phyloP scores from a whole-genome alignment of 495 filamentous ascomycete species.

The Alectoria sarmentosa region DNA sequence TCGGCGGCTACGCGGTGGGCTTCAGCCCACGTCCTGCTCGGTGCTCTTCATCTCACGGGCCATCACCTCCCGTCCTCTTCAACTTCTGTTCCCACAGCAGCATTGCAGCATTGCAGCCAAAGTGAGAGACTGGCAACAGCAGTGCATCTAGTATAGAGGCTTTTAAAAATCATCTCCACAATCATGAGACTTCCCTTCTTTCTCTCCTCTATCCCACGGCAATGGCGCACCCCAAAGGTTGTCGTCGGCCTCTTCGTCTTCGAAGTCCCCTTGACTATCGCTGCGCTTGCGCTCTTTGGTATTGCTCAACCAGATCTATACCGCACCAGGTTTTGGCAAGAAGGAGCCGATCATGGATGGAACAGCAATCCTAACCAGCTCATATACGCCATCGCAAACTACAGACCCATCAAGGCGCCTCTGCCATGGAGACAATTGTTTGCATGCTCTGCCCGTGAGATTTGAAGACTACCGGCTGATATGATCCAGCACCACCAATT shows the following conservation, averaged over 20 bases:
- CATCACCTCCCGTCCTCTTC: constrained; percentile 16
- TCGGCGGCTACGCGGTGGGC: constrained; percentile 21
- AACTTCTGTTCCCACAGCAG: not conserved
- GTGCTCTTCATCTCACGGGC: constrained; percentile 9
- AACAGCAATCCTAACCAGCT: constrained; percentile 71
- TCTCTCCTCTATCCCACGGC: constrained; percentile 34
- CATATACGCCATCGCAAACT: constrained; percentile 72
- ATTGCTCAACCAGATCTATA: constrained; percentile 76
- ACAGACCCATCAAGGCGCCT: constrained; percentile 56
- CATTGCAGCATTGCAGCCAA: not conserved
- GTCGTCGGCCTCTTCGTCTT: constrained; percentile 58
- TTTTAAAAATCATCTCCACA: not conserved
- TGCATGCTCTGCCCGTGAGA: constrained; percentile 31
- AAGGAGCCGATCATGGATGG: constrained; percentile 71
- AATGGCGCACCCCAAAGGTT: constrained; percentile 59
- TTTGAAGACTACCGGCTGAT: constrained; percentile 24
- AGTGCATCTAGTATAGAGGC: not conserved
- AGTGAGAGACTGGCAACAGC: constrained; percentile 9
- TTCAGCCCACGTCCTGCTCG: constrained; percentile 12
- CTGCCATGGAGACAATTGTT: constrained; percentile 81
- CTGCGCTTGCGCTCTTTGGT: constrained; percentile 69
- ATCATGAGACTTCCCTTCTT: constrained; percentile 19
- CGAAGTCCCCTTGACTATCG: constrained; percentile 64
- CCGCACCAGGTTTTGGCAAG: constrained; percentile 71
- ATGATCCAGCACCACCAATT: constrained; percentile 60